Evolutionary conservation across 306 rosid genomes (phyloP), one percentile per base, ranked within the genome.

Genomic region (Sophora flavescens): DNA sequence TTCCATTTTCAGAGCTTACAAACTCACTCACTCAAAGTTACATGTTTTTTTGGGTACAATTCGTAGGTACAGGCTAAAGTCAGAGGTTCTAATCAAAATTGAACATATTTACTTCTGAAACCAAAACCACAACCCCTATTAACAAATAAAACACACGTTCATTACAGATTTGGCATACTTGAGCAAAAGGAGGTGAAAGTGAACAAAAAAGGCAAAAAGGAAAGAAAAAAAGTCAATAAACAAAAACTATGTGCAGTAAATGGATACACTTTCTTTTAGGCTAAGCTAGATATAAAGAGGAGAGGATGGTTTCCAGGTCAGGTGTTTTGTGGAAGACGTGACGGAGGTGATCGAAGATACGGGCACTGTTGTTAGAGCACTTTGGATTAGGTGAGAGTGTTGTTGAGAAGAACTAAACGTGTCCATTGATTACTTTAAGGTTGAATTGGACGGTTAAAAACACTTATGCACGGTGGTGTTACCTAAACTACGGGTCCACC

Each of bases 341-440:
- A 11, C 89, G 84, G 72, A 93, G 97, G 84, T 89, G 96, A 74
- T 90, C 88, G 89, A 85, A n/a, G n/a, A n/a, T n/a, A n/a, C n/a
- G n/a, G n/a, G n/a, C n/a, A n/a, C n/a, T n/a, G n/a, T n/a, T n/a
- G n/a, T n/a, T n/a, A n/a, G n/a, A n/a, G n/a, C n/a, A n/a, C n/a
- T n/a, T n/a, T n/a, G n/a, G n/a, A n/a, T n/a, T n/a, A n/a, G n/a
- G n/a, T n/a, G 48, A 91, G 81, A 72, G n/a, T n/a, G n/a, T n/a
- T n/a, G n/a, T n/a, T n/a, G n/a, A n/a, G n/a, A n/a, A n/a, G n/a
- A n/a, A n/a, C n/a, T n/a, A n/a, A n/a, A n/a, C n/a, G n/a, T n/a
- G n/a, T n/a, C n/a, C n/a, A n/a, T n/a, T n/a, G n/a, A n/a, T n/a
- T n/a, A n/a, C n/a, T n/a, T n/a, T n/a, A n/a, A n/a, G n/a, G n/a